Conservation (phyloP, 768 basidiomycete species). For the Epithele typhae region DNA sequence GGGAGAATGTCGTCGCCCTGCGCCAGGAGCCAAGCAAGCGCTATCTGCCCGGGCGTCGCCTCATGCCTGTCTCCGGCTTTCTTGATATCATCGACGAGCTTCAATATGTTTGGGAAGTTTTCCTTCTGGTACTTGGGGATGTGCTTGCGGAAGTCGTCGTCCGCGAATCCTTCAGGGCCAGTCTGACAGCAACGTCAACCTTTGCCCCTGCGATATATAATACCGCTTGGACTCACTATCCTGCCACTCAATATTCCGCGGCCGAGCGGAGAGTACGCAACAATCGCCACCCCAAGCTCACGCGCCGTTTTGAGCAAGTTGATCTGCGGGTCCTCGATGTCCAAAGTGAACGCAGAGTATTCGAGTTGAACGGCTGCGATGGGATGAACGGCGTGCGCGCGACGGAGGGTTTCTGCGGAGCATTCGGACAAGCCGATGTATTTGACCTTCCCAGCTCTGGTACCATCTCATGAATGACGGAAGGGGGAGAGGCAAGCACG, state of each 20-base stretch:
- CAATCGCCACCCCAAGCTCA: slow-evolving; percentile 41
- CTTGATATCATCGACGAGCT: slow-evolving; percentile 20
- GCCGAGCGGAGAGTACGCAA: slow-evolving; percentile 40
- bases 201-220: too few relatives aligned
- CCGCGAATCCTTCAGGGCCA: slow-evolving; percentile 26
- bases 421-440: slow-evolving; percentile 28
- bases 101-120: slow-evolving; percentile 30
- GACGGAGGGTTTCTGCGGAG: slow-evolving; percentile 19
- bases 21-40: slow-evolving; percentile 27
- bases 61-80: slow-evolving; percentile 18
- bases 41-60: slow-evolving; percentile 30
- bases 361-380: slow-evolving; percentile 43
- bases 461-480: background rate
- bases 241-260: slow-evolving; percentile 27
- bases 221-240: slow-evolving; percentile 21
- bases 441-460: slow-evolving; percentile 26
- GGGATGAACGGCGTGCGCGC: slow-evolving; percentile 35
- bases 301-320: slow-evolving; percentile 36
- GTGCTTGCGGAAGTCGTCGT: slow-evolving; percentile 17
- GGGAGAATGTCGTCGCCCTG: slow-evolving; percentile 28
- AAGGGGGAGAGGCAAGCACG: background rate
- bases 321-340: slow-evolving; percentile 38
- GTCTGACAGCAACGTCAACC: slow-evolving; percentile 21
- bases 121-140: slow-evolving; percentile 24
- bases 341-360: slow-evolving; percentile 40